Percentiles rank a stretch among this genome's conserved stretches.
phyloP scores from a whole-genome alignment of 192 early-diverging fungal genomes.

The Podila epigama region DNA sequence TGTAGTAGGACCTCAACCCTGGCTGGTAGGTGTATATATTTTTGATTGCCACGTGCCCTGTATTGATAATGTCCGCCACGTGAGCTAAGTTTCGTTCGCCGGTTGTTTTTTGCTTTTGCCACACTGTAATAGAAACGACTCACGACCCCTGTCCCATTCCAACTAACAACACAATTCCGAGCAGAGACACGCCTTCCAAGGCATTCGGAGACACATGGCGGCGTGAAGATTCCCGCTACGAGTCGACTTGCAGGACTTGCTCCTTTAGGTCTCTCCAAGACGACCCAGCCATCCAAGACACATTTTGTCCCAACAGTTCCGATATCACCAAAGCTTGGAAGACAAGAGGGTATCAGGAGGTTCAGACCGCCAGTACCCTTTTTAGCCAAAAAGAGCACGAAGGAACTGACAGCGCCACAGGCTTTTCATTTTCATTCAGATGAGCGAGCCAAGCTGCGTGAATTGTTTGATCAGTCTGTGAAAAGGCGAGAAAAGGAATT shows the following conservation, averaged over 20 bases:
- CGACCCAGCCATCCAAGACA: neutral
- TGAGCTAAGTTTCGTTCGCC: neutral
- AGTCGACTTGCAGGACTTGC: slow-evolving; percentile 22
- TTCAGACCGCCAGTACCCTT: slow-evolving; percentile 15
- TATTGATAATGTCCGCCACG: neutral
- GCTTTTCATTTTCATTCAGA: slow-evolving; percentile 56
- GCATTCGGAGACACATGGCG: neutral
- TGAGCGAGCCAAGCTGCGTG: slow-evolving; percentile 58
- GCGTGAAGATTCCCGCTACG: neutral
- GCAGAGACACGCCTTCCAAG: slow-evolving; percentile 12
- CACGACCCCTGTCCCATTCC: slow-evolving; percentile 23
- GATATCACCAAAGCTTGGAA: slow-evolving; percentile 30
- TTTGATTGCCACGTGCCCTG: neutral
- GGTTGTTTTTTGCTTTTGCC: neutral
- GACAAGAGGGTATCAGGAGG: slow-evolving; percentile 3
- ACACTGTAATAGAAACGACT: slow-evolving; percentile 15
- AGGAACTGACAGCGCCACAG: slow-evolving; percentile 25
- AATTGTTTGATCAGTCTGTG: slow-evolving; percentile 51
- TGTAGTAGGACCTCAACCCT: too few relatives aligned
- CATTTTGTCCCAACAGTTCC: slow-evolving; percentile 21
- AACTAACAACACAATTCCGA: slow-evolving; percentile 19
- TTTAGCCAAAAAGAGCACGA: slow-evolving; percentile 34
- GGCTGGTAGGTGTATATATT: too few relatives aligned
- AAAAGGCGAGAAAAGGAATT: slow-evolving; percentile 52
- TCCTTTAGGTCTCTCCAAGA: neutral